Evolutionary conservation across 352 stramenopile species (phyloP).

Genomic region (Globisporangium echinulatum): DNA sequence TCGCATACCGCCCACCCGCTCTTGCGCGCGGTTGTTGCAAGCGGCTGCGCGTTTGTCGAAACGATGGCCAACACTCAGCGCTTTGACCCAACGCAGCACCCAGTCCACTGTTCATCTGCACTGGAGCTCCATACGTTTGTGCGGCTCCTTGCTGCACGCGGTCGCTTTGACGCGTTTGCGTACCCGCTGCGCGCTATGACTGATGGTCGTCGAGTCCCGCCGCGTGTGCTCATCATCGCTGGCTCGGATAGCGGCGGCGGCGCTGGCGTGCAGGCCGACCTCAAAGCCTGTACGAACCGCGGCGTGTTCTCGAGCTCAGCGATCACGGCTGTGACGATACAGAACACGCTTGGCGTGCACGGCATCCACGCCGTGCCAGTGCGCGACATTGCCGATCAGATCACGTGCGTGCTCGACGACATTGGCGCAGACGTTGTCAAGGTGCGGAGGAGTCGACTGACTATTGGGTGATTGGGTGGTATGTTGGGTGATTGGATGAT

Average conservation of each 20-base stretch:
- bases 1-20: slow-evolving; percentile 8
- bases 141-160: slow-evolving; percentile 11
- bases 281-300: slow-evolving; percentile 88
- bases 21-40: slow-evolving; percentile 8
- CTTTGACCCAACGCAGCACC: no score
- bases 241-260: slow-evolving; percentile 88
- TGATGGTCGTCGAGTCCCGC: background rate
- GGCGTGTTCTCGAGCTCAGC: slow-evolving; percentile 79
- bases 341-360: slow-evolving; percentile 60
- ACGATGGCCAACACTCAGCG: slow-evolving; percentile 1
- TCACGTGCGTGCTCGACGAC: slow-evolving; percentile 86
- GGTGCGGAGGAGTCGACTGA: slow-evolving; percentile 12
- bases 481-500: background rate
- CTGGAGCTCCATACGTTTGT: slow-evolving; percentile 23
- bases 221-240: slow-evolving; percentile 88
- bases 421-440: slow-evolving; percentile 88
- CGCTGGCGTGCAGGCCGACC: slow-evolving; percentile 91
- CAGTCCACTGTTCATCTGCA: background rate
- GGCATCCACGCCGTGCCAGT: slow-evolving; percentile 44
- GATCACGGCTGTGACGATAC: slow-evolving; percentile 91
- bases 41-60: slow-evolving; percentile 1
- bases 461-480: background rate
- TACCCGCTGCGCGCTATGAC: slow-evolving; percentile 2
- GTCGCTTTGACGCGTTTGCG: slow-evolving; percentile 6
- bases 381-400: slow-evolving; percentile 67